phyloP scores from a whole-genome alignment of 2,329 filamentous ascomycete genomes.

The Aureobasidium subglaciale region DNA sequence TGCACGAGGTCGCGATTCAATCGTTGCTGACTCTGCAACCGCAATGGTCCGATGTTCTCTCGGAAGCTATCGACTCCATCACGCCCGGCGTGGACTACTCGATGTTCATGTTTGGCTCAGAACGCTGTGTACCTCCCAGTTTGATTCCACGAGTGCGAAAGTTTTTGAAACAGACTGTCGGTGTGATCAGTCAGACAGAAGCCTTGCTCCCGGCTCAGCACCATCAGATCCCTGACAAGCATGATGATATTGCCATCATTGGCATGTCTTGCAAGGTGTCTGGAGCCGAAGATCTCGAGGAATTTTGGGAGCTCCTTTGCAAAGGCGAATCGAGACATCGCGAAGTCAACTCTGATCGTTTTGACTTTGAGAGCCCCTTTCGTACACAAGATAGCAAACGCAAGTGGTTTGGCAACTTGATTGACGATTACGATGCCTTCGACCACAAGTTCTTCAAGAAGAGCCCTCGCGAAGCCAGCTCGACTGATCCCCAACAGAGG shows the following conservation, averaged over 20 bases:
- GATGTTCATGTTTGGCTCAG: neutral
- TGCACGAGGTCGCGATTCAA: too few relatives aligned
- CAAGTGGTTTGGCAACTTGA: constrained; percentile 20
- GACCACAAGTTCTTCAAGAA: constrained; percentile 19
- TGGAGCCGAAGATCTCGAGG: neutral
- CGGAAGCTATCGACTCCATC: too few relatives aligned
- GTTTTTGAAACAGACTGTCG: too few relatives aligned
- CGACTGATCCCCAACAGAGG: constrained; percentile 19
- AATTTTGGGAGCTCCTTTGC: constrained; percentile 19
- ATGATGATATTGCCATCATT: neutral
- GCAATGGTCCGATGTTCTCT: too few relatives aligned
- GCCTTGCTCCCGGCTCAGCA: neutral
- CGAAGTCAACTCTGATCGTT: constrained; percentile 20
- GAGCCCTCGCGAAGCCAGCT: constrained; percentile 16
- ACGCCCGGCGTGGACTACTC: neutral
- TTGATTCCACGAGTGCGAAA: neutral
- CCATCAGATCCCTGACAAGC: neutral
- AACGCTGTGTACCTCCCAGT: neutral
- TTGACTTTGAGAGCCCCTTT: constrained; percentile 16
- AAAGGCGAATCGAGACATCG: constrained; percentile 21
- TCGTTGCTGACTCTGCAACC: too few relatives aligned
- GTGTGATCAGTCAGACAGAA: neutral
- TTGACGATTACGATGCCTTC: constrained; percentile 17
- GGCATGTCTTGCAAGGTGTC: constrained; percentile 6
- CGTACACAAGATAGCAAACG: constrained; percentile 16